phyloP scores from a whole-genome alignment of 2,329 filamentous ascomycete species.

The Zymoseptoria passerinii region DNA sequence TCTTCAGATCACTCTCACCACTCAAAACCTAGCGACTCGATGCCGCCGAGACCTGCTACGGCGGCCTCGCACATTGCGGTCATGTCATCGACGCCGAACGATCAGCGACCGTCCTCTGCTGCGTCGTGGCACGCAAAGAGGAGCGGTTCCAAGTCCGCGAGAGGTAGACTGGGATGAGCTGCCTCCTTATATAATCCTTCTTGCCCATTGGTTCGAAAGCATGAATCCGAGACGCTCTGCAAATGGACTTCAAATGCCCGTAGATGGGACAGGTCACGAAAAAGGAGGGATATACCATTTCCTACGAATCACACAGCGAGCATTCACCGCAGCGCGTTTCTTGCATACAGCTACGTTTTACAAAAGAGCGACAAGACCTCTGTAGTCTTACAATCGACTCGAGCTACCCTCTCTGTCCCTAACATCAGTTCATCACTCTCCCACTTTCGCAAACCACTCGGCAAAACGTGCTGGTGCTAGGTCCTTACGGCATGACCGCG shows the following conservation, averaged over 20 bases:
- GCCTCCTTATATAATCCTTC: background rate
- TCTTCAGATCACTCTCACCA: background rate
- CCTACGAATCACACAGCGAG: background rate
- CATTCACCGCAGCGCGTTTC: background rate
- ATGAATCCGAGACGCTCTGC: background rate
- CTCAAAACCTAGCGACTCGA: background rate
- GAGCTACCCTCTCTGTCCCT: background rate
- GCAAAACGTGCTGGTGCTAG: background rate
- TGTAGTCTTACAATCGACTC: background rate
- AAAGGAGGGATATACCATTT: background rate
- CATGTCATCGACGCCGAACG: background rate
- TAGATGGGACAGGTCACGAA: background rate
- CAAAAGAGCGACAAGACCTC: background rate
- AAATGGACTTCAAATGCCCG: background rate
- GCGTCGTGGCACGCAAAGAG: background rate
- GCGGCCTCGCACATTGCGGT: background rate
- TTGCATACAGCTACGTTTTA: background rate
- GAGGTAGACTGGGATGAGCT: background rate
- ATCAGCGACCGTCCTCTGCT: background rate
- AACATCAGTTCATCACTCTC: background rate
- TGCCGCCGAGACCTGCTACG: background rate
- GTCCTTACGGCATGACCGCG: conserved; percentile 30
- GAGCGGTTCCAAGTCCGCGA: background rate
- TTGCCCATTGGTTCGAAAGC: background rate
- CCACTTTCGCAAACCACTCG: background rate